Base-by-base conservation (phyloP, 2,329 filamentous ascomycete species). In the Hypoxylon sp. region DNA sequence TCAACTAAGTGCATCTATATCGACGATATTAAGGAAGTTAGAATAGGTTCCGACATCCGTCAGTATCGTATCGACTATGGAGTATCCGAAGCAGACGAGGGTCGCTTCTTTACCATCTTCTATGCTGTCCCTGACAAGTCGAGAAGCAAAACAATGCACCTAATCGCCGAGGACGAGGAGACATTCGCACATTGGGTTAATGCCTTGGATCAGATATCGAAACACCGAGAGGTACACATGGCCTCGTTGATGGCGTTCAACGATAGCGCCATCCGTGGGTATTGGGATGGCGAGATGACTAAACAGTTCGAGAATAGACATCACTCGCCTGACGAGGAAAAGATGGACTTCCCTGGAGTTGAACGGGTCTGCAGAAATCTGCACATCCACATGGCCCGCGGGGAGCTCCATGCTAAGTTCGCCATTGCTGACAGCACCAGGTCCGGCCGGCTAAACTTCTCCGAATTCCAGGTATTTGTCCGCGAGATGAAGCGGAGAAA, bases 1-100 rank as follows among this genome's bases (percentile, higher is more conserved):
- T 90, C 92, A 0, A 88, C 90, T 24, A 98, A 98, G 79, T 90
- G 89, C 58, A 92, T 99, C 71, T 97, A 97, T 79, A 93, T 99
- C 70, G 96, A 99, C 76, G 94, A 98, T 78, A 95, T 99, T 75
- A 92, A 93, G 76, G 94, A 97, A 76, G 94, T 98, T 52, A 90
- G 94, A 69, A 89, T 91, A 35, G 94, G 93, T 17, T 87, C 88
- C 11, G 93, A 98, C 77, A 93, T 95, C 17, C 90, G 92, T 63
- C 95, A 97, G 78, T 97, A 97, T 78, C 91, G 93, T 46, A 90
- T 95, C 74, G 94, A 98, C 79, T 93, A 92, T 76, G 88, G 90
- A 42, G 83, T 96, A 22, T 82, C 90, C 0, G 87, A 91, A 56
- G 83, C 88, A 5, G 87, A 90, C 42, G 91, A 94, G 74, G 82